Evolutionary conservation across 2,329 filamentous ascomycete genomes (phyloP), one percentile per base, ranked within the genome.

Genomic region (Verticillium nubilum): DNA sequence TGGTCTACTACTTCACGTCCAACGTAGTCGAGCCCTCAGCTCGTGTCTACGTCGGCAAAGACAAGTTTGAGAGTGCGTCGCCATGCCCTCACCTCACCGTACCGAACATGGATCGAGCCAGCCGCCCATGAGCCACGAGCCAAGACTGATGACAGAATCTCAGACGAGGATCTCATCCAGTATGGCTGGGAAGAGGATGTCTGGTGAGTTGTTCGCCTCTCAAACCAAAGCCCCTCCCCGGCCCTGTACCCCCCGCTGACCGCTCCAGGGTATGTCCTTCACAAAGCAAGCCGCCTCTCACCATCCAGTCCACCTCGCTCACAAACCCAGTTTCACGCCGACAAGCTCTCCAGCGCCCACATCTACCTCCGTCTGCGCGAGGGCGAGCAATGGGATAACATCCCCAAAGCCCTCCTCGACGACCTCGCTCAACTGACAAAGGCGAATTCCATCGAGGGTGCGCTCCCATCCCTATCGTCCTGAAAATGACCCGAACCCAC

Each of bases 401-500:
- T 99, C 61, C 87, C 91, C 0, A 71, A 86, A 62, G 84, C 85
- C 3, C 81, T 99, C 28, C 72, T 99, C 61, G 85, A 82, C 65
- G 95, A 99, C 75, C 92, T 95, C 68, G 95, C 91, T n/a, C 95
- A 99, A 75, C 81, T 99, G 68, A 99, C 95, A 60, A 99, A 99
- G 77, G 95, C 95, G 63, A 99, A 99, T 77, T 97, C 92, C 60
- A 99, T 99, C 68, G 95, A 99, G 80, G 95, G 91, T 89, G 69
- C 62, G 73, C 63, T 58, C 25, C 54, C 50, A 52, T 37, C 19
- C 54, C 19, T 19, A 26, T 42, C 29, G 29, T 13, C 29, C 9
- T 31, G 29, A n/a, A n/a, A n/a, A n/a, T n/a, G n/a, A n/a, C 25
- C 52, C 25, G 9, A 7, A 31, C n/a, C 12, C 19, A 28, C 25